Evolutionary conservation across 345 rosid genomes (phyloP).

Genomic region (Barbarea vulgaris): DNA sequence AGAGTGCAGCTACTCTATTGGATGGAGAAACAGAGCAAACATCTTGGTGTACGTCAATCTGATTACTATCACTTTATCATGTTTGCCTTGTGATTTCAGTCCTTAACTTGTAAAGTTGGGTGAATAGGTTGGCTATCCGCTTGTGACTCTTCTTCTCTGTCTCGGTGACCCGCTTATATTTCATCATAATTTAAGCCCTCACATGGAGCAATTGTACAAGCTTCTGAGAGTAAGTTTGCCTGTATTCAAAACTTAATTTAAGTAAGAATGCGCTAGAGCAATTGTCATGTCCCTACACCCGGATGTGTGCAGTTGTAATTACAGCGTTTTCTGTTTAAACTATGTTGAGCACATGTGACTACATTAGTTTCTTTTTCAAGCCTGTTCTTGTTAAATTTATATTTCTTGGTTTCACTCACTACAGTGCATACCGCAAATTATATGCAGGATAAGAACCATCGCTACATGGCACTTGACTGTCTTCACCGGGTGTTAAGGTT

Average conservation of each 20-base stretch:
- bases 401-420: conserved; percentile 29
- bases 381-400: not conserved
- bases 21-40: conserved; percentile 99
- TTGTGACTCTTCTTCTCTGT: conserved; percentile 97
- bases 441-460: conserved; percentile 94
- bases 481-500: conserved; percentile 97
- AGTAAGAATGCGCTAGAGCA: conserved; percentile 2
- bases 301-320: conserved; percentile 12
- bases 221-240: conserved; percentile 79
- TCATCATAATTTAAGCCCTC: conserved; percentile 77
- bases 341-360: conserved; percentile 6
- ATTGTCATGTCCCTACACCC: conserved; percentile 14
- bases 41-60: conserved; percentile 71
- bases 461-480: conserved; percentile 95
- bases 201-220: conserved; percentile 98
- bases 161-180: conserved; percentile 97
- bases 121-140: conserved; percentile 91
- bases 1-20: conserved; percentile 81
- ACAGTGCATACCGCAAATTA: conserved; percentile 17
- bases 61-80: conserved; percentile 7
- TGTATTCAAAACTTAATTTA: conserved; percentile 15
- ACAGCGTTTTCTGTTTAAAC: not conserved
- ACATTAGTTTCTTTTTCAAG: conserved; percentile 19
- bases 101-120: conserved; percentile 29
- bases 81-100: conserved; percentile 20